Percentiles rank a stretch among this genome's conserved stretches.
phyloP scores from a whole-genome alignment of 805 yeast species.

The Lachancea kluyveri region DNA sequence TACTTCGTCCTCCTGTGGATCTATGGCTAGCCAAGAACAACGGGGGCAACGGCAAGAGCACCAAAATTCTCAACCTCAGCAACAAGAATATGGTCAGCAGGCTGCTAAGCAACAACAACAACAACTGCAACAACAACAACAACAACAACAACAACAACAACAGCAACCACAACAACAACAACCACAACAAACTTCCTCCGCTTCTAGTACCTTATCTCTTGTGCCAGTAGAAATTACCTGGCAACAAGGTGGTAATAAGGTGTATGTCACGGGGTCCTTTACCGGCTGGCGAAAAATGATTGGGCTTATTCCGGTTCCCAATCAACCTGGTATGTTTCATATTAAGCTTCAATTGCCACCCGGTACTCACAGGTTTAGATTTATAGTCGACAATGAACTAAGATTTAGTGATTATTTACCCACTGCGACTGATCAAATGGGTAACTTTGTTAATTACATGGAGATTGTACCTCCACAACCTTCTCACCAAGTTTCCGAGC shows the following conservation, averaged over 20 bases:
- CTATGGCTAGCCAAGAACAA: conserved; percentile 3
- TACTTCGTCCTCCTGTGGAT: conserved; percentile 5
- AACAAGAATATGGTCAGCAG: background rate
- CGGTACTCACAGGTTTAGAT: conserved; percentile 90
- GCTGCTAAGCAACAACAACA: conserved; percentile 9
- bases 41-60: background rate
- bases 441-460: conserved; percentile 87
- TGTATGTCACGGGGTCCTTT: conserved; percentile 94
- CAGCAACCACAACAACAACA: conserved; percentile 1
- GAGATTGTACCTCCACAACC: conserved; percentile 48
- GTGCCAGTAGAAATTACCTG: conserved; percentile 69
- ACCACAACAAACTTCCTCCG: background rate
- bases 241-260: conserved; percentile 95
- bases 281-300: conserved; percentile 99
- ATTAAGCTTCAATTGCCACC: conserved; percentile 75
- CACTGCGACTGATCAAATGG: conserved; percentile 97
- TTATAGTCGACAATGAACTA: conserved; percentile 90
- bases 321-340: conserved; percentile 38
- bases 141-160: conserved; percentile 4
- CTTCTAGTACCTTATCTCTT: conserved; percentile 11
- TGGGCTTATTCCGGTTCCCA: conserved; percentile 49
- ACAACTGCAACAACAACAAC: conserved; percentile 8
- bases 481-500: conserved; percentile 32
- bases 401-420: conserved; percentile 83
- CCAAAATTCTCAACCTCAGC: conserved; percentile 4